Conservation (phyloP, 371 early-diverging fungal species). For the Mortierella sp. region DNA sequence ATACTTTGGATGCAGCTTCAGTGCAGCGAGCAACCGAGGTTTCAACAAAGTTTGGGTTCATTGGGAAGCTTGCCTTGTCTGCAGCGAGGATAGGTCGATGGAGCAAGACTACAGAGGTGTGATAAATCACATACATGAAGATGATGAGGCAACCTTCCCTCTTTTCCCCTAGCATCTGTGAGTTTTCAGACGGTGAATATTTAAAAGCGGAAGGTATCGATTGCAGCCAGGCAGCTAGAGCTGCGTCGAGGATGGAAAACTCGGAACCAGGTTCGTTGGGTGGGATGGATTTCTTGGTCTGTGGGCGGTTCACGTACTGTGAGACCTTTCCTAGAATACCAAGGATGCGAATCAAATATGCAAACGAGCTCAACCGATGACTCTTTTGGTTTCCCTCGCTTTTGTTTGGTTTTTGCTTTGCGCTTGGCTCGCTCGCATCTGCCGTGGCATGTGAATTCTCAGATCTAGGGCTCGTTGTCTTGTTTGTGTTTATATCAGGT, state of each 20-base stretch:
- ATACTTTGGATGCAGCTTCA: conserved; percentile 63
- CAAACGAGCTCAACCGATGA: conserved; percentile 48
- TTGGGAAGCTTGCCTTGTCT: conserved; percentile 60
- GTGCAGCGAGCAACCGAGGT: conserved; percentile 63
- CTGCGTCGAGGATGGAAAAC: conserved; percentile 60
- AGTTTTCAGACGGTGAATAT: conserved; percentile 60
- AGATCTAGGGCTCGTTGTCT: background rate
- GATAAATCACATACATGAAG: conserved; percentile 61
- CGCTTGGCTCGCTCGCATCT: background rate
- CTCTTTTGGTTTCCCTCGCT: background rate
- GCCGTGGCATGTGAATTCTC: background rate
- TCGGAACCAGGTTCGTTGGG: conserved; percentile 63
- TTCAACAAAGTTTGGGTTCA: conserved; percentile 56
- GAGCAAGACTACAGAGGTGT: conserved; percentile 63
- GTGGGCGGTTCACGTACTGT: conserved; percentile 64
- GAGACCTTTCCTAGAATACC: conserved; percentile 65
- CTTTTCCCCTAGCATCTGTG: conserved; percentile 30
- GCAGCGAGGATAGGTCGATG: conserved; percentile 61
- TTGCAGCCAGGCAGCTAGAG: conserved; percentile 61
- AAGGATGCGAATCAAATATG: conserved; percentile 54
- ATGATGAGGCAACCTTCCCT: conserved; percentile 43
- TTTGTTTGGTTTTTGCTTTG: background rate
- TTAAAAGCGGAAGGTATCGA: conserved; percentile 57
- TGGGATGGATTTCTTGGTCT: conserved; percentile 48
- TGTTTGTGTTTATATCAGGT: background rate